A percentile compares a stretch with the other conserved stretches of the same genome.
Evolutionary conservation across 768 basidiomycete species (phyloP).

Genomic region (Inosperma sp.): DNA sequence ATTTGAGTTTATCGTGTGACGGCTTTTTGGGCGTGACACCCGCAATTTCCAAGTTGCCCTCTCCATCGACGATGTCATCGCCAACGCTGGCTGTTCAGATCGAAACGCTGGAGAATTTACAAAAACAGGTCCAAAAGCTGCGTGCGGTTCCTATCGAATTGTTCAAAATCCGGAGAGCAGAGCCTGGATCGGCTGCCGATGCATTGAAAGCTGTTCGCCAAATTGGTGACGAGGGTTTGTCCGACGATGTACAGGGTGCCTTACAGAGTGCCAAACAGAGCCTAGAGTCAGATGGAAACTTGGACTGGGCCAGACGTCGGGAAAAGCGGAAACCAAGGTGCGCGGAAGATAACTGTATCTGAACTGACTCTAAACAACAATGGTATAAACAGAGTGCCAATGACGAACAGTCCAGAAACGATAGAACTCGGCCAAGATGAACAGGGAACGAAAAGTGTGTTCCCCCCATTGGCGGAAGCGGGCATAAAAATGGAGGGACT

Average conservation of each 20-base stretch:
- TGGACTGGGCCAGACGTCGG: slow-evolving; percentile 42
- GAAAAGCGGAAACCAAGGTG: slow-evolving; percentile 58
- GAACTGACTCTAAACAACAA: too few relatives aligned
- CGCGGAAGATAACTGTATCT: slow-evolving; percentile 8
- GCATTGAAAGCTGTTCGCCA: slow-evolving; percentile 8
- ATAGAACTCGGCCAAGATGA: not conserved
- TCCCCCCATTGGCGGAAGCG: slow-evolving; percentile 37
- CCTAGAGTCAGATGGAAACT: slow-evolving; percentile 46
- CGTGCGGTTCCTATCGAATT: slow-evolving; percentile 21
- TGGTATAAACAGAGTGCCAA: too few relatives aligned
- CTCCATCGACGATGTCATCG: slow-evolving; percentile 11
- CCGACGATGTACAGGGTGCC: slow-evolving; percentile 55
- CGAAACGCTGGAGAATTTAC: slow-evolving; percentile 17
- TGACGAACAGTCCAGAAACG: not conserved
- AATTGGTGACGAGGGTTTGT: slow-evolving; percentile 44
- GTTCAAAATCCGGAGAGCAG: slow-evolving; percentile 9
- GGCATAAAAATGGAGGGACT: slow-evolving; percentile 45
- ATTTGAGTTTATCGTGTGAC: not conserved
- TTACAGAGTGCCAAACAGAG: slow-evolving; percentile 52
- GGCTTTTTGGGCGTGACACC: slow-evolving; percentile 6
- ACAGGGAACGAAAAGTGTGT: slow-evolving; percentile 27
- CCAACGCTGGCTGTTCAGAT: slow-evolving; percentile 17
- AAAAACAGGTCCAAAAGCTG: slow-evolving; percentile 14
- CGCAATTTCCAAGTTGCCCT: not conserved
- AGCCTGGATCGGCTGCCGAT: not conserved